Base-by-base conservation (phyloP, 345 rosid genomes). In the Balakata baccata region DNA sequence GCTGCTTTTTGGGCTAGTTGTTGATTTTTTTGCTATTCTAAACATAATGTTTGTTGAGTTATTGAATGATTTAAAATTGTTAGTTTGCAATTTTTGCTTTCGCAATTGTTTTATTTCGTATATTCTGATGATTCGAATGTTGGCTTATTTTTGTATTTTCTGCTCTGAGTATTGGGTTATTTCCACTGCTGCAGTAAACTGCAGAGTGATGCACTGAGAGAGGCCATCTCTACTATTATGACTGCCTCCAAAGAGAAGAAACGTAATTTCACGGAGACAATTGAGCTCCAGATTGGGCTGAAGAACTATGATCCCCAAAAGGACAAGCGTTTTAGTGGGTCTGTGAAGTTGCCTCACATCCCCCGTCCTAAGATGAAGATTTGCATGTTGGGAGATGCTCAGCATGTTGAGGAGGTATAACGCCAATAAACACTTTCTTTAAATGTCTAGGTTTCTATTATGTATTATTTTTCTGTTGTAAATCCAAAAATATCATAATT, bases 381-480 rank as follows among this genome's bases (percentile, higher is more conserved):
- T 16, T 93, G 98, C 84, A 93, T 93, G 97, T 96, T 93, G 60
- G 98, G 97, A 51, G 98, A 93, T 69, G 97, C 98, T 10, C 98
- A 89, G 71, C 96, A 92, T 63, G 94, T 93, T 6, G 98, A 91
- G 75, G 91, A 91, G 96, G 97, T 93, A 64, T 71, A 11, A 8
- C 47, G 18, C 18, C 37, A 52, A 52, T 5, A 13, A 22, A 5
- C 57, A 12, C 18, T 17, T 17, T 52, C n/a, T 1, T 14, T 2
- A 52, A 43, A 43, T 43, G 9, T 43, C 46, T 43, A 43, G 46
- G 46, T 1, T 43, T 43, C 9, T 5, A 5, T 43, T 43, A 43
- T 43, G 18, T 0, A 1, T 43, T 43, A 1, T 43, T 43, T 43
- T 43, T 3, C 9, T 43, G 9, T 43, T 43, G 46, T 43, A 43